Evolutionary conservation across 305 asterid genomes (phyloP), one percentile per base, ranked within the genome.

Genomic region (Fraxinus greggii): DNA sequence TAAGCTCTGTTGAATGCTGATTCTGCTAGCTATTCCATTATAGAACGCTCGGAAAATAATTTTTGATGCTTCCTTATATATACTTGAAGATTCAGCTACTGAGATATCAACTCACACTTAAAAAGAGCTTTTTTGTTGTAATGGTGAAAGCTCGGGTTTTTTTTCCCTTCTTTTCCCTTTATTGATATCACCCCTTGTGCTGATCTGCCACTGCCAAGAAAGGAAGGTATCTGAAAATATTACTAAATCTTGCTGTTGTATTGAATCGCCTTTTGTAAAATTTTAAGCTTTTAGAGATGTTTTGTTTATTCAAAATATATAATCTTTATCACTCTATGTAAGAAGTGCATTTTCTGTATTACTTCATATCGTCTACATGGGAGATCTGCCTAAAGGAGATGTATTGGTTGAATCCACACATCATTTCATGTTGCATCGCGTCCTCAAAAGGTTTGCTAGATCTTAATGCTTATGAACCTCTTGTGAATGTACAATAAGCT

Each of bases 291-390:
- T 51, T 13, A 51, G 21, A 51, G 23, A 17, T 5, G 0, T 6
- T 51, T 17, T 51, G 6, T 51, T 51, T 3, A 51, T 3, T 4
- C 17, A 1, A 45, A 45, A 45, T 0, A 13, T 19, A 15, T 19
- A 54, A 54, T 54, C 5, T 54, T 54, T 1, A 3, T 15, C n/a
- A 15, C 56, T 2, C 29, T 69, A 9, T 51, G 24, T 73, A 9
- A 23, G 38, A 67, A 0, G 21, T 13, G 15, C 2, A 1, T 38
- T 28, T 10, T 72, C 19, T 77, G 17, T 75, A 78, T 76, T 83
- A 91, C 86, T 88, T 74, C 89, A 90, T 29, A 84, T 89, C 35
- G 88, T 90, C 31, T 89, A 90, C 85, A 85, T 90, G 93, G 93
- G 91, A 75, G 87, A 83, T 32, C 74, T 33, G 61, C 86, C 88